Base-by-base conservation (phyloP, 495 filamentous ascomycete species). In the Aspergillus homomorphus region DNA sequence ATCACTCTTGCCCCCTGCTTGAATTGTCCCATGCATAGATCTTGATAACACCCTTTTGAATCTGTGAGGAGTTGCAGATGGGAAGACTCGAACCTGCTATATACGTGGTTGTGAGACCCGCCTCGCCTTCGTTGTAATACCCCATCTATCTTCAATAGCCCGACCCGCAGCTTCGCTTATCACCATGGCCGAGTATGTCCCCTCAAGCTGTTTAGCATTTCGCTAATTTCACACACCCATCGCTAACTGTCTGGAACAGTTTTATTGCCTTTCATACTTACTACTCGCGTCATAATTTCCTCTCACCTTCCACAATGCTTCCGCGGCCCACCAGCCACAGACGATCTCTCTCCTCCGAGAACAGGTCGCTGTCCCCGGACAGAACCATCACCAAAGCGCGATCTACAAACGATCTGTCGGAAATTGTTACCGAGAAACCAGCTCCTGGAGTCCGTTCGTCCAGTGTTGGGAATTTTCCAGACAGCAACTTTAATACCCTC, bases 141-240 rank as follows among this genome's bases (percentile, higher is more conserved):
- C 54, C 51, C 38, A 21, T 54, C 23, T 45, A 33, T 45, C 14
- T 19, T 46, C 23, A 45, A 54, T n/a, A 30, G n/a, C 54, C 49
- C 10, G 10, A 24, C 28, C 24, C 63, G 65, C 65, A 26, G 20
- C 48, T 54, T 48, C 52, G 56, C 33, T 38, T 38, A 28, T 50
- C 66, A 73, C 51, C 67, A 79, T 79, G 76, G 76, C 76, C 62
- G 76, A 79, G 76, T 79, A 73, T 64, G 76, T 72, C 41, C 28
- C 49, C 20, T n/a, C 45, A 26, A 22, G n/a, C 21, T 46, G 28
- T 28, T 33, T 26, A 24, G 20, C 21, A 42, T 24, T 42, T 38
- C 30, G 43, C 41, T 18, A 19, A 44, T 5, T 28, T 30, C 56
- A 18, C 14, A 23, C 26, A 28, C 48, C 30, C 50, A 14, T 50